Conservation (phyloP, 345 rosid species). For the Brassica napus region Da-Ae NC_063450.1:28824501-28825000, state of each 20-base stretch:
- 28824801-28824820: constrained; percentile 15
- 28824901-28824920: constrained; percentile 28
- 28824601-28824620: constrained; percentile 43
- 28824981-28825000: constrained; percentile 38
- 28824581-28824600: constrained; percentile 40
- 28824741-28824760: constrained; percentile 60
- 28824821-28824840: constrained; percentile 38
- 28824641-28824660: constrained; percentile 40
- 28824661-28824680: constrained; percentile 50
- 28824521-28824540: too few species aligned
- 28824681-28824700: constrained; percentile 10
- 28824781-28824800: constrained; percentile 43
- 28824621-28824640: constrained; percentile 43
- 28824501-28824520: too few species aligned
- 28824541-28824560: constrained; percentile 36
- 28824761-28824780: constrained; percentile 38
- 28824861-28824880: not conserved
- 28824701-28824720: constrained; percentile 41
- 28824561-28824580: constrained; percentile 48
- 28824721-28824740: constrained; percentile 41
- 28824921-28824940: constrained; percentile 41
- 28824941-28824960: constrained; percentile 44
- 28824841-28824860: constrained; percentile 11
- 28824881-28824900: not conserved
- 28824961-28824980: constrained; percentile 44